Evolutionary conservation across 1,284 basidiomycete species (phyloP).

Genomic region (Melampsora abietis-canadensis): DNA sequence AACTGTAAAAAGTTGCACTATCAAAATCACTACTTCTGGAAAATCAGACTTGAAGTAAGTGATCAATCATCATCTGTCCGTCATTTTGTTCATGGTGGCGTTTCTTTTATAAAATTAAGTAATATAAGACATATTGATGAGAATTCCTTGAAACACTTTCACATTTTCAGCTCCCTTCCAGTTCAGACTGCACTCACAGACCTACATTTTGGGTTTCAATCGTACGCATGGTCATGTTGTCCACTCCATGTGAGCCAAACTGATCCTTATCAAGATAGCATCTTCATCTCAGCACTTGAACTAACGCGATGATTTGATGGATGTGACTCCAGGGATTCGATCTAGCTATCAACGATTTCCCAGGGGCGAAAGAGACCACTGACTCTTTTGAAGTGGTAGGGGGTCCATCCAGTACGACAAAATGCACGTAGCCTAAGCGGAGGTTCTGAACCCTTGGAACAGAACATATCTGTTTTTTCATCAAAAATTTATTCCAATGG

Average conservation of each 20-base stretch:
- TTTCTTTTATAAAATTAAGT: too few species aligned
- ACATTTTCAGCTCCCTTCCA: neutral
- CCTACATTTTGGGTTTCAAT: neutral
- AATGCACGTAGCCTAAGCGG: neutral
- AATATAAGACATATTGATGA: neutral
- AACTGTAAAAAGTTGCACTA: neutral
- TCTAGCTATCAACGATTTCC: neutral
- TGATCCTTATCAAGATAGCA: neutral
- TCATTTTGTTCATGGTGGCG: neutral
- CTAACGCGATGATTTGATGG: neutral
- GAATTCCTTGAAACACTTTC: neutral
- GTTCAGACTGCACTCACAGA: neutral
- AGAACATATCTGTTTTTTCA: too few species aligned
- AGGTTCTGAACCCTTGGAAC: too few species aligned
- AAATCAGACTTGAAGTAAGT: neutral
- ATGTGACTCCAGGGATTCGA: neutral
- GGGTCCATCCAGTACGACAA: neutral
- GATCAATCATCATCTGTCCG: neutral
- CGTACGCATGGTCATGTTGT: neutral
- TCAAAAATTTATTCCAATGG: too few species aligned
- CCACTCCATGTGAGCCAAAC: neutral
- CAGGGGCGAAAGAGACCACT: conserved; percentile 1
- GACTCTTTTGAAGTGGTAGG: neutral
- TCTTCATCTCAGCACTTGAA: neutral
- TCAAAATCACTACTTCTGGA: neutral